Evolutionary conservation across 208 protist species (phyloP).

Genomic region (Leishmania gerbilli): DNA sequence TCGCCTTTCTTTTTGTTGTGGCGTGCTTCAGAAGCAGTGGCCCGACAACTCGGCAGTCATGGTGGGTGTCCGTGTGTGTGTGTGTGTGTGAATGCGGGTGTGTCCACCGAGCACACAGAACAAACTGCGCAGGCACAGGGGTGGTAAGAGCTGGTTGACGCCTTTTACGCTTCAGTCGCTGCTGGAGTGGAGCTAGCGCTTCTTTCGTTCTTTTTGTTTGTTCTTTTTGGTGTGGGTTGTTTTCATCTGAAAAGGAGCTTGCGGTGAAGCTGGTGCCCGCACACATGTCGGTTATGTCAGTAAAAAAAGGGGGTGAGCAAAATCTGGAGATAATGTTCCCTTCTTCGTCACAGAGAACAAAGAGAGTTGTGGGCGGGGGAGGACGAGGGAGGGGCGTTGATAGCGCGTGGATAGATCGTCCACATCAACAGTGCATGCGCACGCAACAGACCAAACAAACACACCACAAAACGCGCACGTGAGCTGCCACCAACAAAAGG

Average conservation of each 20-base stretch:
- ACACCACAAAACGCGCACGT: background rate
- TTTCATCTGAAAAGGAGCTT: background rate
- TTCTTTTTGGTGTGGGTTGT: background rate
- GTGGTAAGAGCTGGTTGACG: background rate
- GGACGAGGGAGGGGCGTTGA: background rate
- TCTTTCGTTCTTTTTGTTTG: background rate
- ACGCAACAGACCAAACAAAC: background rate
- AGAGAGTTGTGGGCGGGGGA: background rate
- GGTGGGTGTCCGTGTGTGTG: background rate
- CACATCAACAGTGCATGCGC: background rate
- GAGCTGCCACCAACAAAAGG: background rate
- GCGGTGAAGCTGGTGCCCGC: background rate
- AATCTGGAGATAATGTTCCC: background rate
- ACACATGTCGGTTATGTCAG: background rate
- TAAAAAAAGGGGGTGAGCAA: background rate
- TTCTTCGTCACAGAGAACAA: background rate
- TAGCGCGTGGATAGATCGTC: background rate
- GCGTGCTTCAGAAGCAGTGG: background rate
- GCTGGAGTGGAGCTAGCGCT: background rate
- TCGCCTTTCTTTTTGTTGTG: background rate
- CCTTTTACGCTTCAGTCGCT: background rate
- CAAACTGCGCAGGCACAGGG: background rate
- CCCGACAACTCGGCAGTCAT: background rate
- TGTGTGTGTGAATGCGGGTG: background rate
- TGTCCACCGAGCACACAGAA: background rate